Conservation (phyloP, 441 rosid genomes). For the Aleurites moluccanus region DNA sequence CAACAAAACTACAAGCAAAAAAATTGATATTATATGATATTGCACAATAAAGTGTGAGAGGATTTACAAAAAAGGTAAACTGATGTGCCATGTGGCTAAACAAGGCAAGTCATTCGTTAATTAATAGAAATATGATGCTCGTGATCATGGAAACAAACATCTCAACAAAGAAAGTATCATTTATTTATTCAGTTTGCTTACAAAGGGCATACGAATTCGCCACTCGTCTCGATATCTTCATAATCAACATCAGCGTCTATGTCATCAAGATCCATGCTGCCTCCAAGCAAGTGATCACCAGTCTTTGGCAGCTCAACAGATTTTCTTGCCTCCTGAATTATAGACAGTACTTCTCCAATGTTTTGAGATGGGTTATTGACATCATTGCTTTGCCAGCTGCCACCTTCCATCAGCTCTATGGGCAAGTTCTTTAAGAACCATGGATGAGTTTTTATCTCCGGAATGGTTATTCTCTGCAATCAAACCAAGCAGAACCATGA, state of each 20-base stretch:
- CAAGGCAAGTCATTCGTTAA: background rate
- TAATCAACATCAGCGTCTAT: slow-evolving; percentile 46
- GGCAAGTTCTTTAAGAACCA: slow-evolving; percentile 74
- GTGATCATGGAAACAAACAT: background rate
- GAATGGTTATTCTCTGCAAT: slow-evolving; percentile 55
- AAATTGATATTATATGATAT: background rate
- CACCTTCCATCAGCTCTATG: slow-evolving; percentile 51
- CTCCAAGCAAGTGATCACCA: slow-evolving; percentile 34
- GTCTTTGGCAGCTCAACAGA: slow-evolving; percentile 27
- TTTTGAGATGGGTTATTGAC: slow-evolving; percentile 50
- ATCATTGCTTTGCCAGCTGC: slow-evolving; percentile 44
- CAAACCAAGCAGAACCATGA: background rate
- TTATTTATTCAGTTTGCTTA: background rate
- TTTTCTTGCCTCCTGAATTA: slow-evolving; percentile 53
- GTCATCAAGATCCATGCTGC: slow-evolving; percentile 61
- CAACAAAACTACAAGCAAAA: background rate
- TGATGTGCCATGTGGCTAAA: background rate
- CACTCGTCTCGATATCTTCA: slow-evolving; percentile 52
- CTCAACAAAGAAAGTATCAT: background rate
- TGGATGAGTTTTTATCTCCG: slow-evolving; percentile 55
- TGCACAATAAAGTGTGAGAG: background rate
- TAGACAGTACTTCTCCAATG: slow-evolving; percentile 44
- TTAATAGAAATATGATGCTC: background rate
- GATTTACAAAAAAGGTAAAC: background rate
- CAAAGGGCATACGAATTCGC: slow-evolving; percentile 52